These are phyloP conservation scores for Sordaria brevicollis DNA, from an alignment of 495 filamentous ascomycete genomes.

Conservation along the genomic window DNA sequence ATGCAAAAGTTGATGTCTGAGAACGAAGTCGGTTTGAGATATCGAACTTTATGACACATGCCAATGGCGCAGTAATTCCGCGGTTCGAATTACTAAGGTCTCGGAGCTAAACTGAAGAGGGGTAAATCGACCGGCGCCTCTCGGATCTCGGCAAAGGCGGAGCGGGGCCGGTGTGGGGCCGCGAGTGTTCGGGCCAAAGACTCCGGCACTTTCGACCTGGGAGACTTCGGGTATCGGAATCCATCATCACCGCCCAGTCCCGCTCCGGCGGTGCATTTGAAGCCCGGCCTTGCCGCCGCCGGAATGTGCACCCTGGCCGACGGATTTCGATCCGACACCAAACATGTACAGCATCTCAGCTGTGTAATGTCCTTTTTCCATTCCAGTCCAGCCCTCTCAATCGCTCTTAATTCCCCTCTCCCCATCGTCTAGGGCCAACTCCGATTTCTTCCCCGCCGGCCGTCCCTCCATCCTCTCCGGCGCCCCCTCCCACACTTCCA, in stretches of 20 bases:
- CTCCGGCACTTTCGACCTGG: background rate
- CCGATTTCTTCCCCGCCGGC: background rate
- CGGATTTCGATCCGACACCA: background rate
- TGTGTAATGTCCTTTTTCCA: too few species aligned
- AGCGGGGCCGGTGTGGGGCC: background rate
- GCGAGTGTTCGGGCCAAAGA: background rate
- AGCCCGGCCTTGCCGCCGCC: background rate
- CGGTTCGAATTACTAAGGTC: background rate
- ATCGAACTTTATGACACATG: background rate
- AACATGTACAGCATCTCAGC: background rate
- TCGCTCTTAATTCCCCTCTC: too few species aligned
- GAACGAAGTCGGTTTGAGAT: too few species aligned
- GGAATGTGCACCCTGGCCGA: background rate
- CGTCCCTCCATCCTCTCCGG: constrained; percentile 14
- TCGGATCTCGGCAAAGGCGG: background rate
- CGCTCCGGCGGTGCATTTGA: background rate
- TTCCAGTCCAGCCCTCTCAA: too few species aligned
- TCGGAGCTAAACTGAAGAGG: background rate
- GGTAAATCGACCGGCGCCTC: background rate
- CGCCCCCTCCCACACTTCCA: constrained; percentile 27
- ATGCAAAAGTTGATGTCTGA: too few species aligned
- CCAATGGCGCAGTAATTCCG: background rate
- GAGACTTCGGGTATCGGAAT: background rate
- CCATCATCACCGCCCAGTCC: background rate
- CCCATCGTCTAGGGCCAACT: too few species aligned